Evolutionary conservation across 768 basidiomycete genomes (phyloP), one percentile per base, ranked within the genome.

Genomic region (Hypholoma sublateritium): DNA sequence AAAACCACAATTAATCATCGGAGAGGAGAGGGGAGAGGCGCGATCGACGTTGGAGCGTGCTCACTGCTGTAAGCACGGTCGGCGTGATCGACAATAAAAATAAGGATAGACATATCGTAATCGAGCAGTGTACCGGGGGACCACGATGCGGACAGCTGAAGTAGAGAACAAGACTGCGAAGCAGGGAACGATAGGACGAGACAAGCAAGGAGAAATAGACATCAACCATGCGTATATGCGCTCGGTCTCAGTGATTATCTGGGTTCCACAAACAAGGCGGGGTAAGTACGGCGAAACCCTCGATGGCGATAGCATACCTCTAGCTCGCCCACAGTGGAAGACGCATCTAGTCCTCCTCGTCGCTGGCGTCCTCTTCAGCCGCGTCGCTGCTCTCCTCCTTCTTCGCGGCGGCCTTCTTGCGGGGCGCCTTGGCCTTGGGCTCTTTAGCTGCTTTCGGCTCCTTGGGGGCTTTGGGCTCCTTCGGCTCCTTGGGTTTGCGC

Each of bases 401-500:
- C 53, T 64, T 58, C 21, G 57, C 58, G 24, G 63, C 59, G 24
- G 63, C 59, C 61, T 63, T 64, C 61, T 64, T 66, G 48, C 49
- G 53, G 36, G 65, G 53, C 6, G 57, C 62, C 51, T 63, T 62
- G 11, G 59, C 60, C 50, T 62, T 61, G 41, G 64, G 60, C 41
- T 62, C 61, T 59, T 61, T 64, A 34, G 57, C 39, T 53, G 54
- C 60, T 39, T 62, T 60, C 19, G 65, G 62, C 49, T 65, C 63
- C 28, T 68, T 70, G n/a, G 69, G 65, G 47, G 70, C 64, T 28
- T 69, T 71, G n/a, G 71, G 66, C 46, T 62, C 70, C 47, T 66
- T 69, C 1, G 74, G 63, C 6, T 64, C 74, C 56, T 80, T 82
- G 21, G 80, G 62, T 44, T 79, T 81, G 46, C 70, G 75, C n/a